These are phyloP conservation scores for Penicillium riverlandense DNA, from an alignment of 495 filamentous ascomycete species.

Conservation along the genomic window DNA sequence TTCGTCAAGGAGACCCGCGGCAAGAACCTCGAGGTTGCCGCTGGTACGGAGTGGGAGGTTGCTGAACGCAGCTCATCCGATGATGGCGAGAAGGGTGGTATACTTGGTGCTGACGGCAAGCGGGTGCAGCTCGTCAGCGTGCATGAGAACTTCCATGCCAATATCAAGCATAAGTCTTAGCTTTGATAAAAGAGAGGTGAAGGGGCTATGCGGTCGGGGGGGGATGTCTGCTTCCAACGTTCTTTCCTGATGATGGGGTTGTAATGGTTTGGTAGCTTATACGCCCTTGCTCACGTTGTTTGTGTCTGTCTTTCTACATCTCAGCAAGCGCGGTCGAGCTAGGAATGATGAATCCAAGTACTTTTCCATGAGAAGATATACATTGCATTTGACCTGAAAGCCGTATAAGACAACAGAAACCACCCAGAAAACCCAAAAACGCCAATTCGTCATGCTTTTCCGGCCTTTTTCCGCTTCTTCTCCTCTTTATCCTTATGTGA, in stretches of 20 bases:
- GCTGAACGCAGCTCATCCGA: conserved; percentile 12
- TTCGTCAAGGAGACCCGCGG: conserved; percentile 21
- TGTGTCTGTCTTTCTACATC: no score
- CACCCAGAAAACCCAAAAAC: conserved; percentile 10
- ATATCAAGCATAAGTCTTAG: conserved; percentile 8
- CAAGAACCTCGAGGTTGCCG: conserved; percentile 17
- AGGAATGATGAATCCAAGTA: no score
- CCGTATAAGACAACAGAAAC: background rate
- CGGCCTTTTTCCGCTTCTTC: conserved; percentile 39
- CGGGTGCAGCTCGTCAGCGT: conserved; percentile 13
- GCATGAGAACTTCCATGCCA: conserved; percentile 17
- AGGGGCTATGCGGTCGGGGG: no score
- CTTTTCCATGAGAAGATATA: background rate
- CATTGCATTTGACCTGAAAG: background rate
- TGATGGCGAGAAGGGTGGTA: conserved; percentile 9
- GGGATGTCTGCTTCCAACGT: no score
- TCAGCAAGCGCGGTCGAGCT: no score
- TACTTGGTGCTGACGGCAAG: conserved; percentile 8
- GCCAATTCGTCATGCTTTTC: conserved; percentile 24
- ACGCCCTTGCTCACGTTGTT: no score
- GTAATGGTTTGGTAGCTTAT: no score
- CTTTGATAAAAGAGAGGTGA: background rate
- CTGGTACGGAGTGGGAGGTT: conserved; percentile 19
- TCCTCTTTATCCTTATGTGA: conserved; percentile 33
- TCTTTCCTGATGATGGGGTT: no score